Evolutionary conservation across 2,329 filamentous ascomycete species (phyloP), one percentile per base, ranked within the genome.

Genomic region (Aspergillus puulaauensis): DNA sequence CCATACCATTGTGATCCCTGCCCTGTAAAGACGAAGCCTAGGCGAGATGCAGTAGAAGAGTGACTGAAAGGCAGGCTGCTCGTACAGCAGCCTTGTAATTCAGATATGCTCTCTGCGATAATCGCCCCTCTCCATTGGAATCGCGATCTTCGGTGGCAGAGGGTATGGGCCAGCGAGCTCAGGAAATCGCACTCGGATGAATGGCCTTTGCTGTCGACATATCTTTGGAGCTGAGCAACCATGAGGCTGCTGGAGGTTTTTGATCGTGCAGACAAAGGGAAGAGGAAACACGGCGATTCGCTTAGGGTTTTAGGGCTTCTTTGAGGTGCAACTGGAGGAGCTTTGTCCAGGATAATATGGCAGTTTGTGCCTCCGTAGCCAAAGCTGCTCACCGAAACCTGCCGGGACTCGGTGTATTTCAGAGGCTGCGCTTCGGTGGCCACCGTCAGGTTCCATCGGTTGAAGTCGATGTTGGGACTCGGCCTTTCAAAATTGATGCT

Each of bases 301-400:
- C 3, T 21, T 21, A 3, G 21, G 3, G 21, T 4, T 21, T 21
- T 21, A 21, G 21, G 21, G 21, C 21, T 21, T 3, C 21, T 21
- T 21, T 21, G 21, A 21, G 21, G 21, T 21, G 21, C 21, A 44
- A 48, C 24, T 4, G 37, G 14, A 0, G 24, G n/a, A 4, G 19
- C 12, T 12, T 37, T 24, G 11, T 64, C 61, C 3, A 64, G 2
- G 12, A 64, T 53, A 3, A 50, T 54, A 40, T 64, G 59, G 2
- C 21, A 56, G 41, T 63, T 64, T 3, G 60, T 27, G 9, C 61
- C 61, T 6, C 61, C 61, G 23, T 50, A 62, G 9, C 66, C 66
- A 35, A 65, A 69, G 15, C 57, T 61, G 47, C 64, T 67, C 9
- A 69, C 47, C 14, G 57, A 57, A 2, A 60, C 62, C 8, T 57